Conservation (phyloP, 208 protist species). For the Entamoeba moshkovskii region DNA sequence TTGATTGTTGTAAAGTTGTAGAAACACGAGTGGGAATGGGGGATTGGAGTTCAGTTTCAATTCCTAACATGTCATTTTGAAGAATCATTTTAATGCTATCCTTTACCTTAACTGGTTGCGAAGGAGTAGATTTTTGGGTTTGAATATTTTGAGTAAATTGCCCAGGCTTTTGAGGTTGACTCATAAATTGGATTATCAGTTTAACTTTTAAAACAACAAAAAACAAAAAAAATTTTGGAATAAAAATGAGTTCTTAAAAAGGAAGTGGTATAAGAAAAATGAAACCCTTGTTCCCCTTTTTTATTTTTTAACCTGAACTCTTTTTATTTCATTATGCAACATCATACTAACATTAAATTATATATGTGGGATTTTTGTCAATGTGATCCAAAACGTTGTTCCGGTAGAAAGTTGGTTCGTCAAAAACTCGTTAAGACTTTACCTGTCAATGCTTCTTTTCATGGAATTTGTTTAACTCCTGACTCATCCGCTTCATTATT, state of each 20-base stretch:
- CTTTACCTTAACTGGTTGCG: neutral
- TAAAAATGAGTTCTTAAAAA: too few relatives aligned
- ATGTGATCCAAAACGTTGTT: conserved; percentile 89
- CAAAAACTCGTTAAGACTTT: conserved; percentile 66
- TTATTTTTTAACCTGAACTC: too few relatives aligned
- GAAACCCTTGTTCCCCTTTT: too few relatives aligned
- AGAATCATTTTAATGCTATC: neutral
- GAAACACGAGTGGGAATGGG: neutral
- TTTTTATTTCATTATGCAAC: too few relatives aligned
- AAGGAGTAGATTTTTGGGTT: too few relatives aligned
- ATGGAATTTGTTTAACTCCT: conserved; percentile 72
- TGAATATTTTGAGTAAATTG: too few relatives aligned
- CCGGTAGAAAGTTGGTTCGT: conserved; percentile 73
- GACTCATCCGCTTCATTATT: conserved; percentile 63
- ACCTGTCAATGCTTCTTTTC: conserved; percentile 60
- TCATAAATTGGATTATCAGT: too few relatives aligned
- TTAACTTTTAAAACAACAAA: too few relatives aligned
- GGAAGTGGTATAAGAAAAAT: too few relatives aligned
- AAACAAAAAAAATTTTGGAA: too few relatives aligned
- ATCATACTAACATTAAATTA: neutral
- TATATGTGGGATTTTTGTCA: conserved; percentile 90
- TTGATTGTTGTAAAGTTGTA: neutral
- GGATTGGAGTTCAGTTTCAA: neutral
- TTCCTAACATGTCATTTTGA: neutral
- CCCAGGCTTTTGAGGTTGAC: too few relatives aligned